A percentile compares a stretch with the other conserved stretches of the same genome.
Evolutionary conservation across 2,329 filamentous ascomycete genomes (phyloP).

Genomic region (Didymosphaeria variabile): DNA sequence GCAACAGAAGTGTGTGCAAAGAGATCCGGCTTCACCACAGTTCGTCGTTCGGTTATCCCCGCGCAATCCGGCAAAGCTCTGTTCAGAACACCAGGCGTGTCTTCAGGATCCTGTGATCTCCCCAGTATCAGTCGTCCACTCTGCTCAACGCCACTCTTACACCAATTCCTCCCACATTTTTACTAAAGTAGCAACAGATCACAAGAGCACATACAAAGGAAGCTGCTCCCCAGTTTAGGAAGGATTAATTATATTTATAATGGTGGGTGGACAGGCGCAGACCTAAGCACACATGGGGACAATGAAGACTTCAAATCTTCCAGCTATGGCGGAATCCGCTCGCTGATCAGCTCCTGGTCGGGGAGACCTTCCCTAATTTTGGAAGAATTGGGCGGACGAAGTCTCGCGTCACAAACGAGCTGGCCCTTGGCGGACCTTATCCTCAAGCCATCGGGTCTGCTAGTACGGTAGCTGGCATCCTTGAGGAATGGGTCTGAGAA

Average conservation of each 20-base stretch:
- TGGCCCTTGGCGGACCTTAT: neutral
- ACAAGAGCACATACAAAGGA: no score
- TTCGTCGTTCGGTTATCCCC: no score
- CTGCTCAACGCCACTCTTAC: no score
- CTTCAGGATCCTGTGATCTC: no score
- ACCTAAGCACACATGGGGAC: neutral
- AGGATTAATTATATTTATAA: neutral
- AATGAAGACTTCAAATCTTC: neutral
- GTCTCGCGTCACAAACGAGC: neutral
- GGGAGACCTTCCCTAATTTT: neutral
- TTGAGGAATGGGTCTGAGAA: neutral
- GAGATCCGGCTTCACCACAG: no score
- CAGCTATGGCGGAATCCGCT: neutral
- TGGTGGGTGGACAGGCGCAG: neutral
- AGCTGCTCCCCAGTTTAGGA: neutral
- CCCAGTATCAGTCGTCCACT: no score
- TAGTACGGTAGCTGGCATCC: neutral
- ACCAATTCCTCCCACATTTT: no score
- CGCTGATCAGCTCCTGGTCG: neutral
- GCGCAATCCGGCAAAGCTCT: no score
- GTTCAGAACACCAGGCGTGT: no score
- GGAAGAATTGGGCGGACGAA: neutral
- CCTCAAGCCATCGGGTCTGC: neutral
- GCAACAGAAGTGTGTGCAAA: no score
- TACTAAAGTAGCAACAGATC: no score